phyloP scores from a whole-genome alignment of 192 early-diverging fungal genomes.

The Linderina pennispora region DNA sequence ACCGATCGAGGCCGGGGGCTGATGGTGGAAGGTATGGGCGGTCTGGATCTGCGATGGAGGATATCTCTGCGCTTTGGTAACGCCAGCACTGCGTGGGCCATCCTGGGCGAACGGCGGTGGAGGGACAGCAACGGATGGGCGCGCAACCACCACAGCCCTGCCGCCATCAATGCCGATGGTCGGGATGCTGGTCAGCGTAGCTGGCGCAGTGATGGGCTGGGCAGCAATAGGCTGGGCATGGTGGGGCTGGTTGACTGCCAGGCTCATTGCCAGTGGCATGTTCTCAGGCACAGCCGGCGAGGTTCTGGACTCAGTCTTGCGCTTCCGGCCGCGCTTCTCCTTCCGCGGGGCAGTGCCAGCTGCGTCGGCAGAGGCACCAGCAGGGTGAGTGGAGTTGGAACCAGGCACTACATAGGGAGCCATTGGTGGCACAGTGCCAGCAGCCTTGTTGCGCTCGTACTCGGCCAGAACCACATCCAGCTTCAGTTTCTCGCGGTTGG shows the following conservation, averaged over 20 bases:
- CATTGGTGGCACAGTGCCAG: constrained; percentile 22
- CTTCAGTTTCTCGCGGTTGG: constrained; percentile 49
- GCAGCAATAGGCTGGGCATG: background rate
- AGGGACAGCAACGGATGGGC: constrained; percentile 1
- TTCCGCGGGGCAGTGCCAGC: background rate
- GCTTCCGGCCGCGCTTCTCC: constrained; percentile 38
- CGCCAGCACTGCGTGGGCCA: no score
- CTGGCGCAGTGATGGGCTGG: constrained; percentile 18
- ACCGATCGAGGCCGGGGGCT: background rate
- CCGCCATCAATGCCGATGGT: constrained; percentile 40
- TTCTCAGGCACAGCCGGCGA: background rate
- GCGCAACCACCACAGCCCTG: constrained; percentile 23
- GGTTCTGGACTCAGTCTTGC: constrained; percentile 17
- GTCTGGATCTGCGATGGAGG: no score
- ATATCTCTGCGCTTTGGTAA: no score
- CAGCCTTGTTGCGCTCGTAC: constrained; percentile 24
- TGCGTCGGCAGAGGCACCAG: background rate
- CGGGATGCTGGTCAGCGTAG: constrained; percentile 27
- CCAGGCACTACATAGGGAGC: no score
- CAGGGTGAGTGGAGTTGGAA: no score
- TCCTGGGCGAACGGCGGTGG: no score
- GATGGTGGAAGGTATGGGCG: background rate
- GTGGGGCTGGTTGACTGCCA: background rate
- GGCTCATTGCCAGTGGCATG: background rate
- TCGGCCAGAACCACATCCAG: constrained; percentile 44